phyloP scores from a whole-genome alignment of 306 rosid genomes.

The Carpinus fangiana region DNA sequence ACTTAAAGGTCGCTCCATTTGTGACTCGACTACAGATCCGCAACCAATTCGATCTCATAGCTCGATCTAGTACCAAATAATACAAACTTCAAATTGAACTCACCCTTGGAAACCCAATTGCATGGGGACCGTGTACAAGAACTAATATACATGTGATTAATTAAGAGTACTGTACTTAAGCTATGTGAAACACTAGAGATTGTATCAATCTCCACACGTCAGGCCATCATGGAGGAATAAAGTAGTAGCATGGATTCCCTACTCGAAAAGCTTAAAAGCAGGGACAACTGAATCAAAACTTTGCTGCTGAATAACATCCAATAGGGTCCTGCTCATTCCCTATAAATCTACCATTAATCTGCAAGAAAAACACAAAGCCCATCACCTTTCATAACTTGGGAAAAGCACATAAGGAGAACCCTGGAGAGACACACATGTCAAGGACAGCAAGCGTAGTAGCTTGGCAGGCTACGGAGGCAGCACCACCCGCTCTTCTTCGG shows the following conservation, averaged over 20 bases:
- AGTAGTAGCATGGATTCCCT: slow-evolving; percentile 5
- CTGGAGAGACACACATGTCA: slow-evolving; percentile 1
- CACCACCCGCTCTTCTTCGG: not conserved
- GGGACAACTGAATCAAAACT: not conserved
- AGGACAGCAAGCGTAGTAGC: not conserved
- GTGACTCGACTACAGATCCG: no score
- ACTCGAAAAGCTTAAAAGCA: not conserved
- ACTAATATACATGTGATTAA: no score
- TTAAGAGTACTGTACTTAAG: no score
- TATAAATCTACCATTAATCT: not conserved
- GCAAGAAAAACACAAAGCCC: not conserved
- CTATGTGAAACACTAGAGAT: no score
- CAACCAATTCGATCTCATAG: no score
- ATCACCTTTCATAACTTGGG: not conserved
- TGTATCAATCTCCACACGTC: not conserved
- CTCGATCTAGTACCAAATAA: no score
- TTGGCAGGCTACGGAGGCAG: slow-evolving; percentile 8
- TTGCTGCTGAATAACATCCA: not conserved
- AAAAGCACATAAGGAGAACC: not conserved
- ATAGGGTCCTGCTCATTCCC: not conserved
- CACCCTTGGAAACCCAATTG: no score
- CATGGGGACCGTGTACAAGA: no score
- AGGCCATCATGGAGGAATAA: not conserved
- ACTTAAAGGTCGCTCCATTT: no score
- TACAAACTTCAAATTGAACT: no score